Evolutionary conservation across 305 asterid genomes (phyloP).

Genomic region (Fraxinus nigra): DNA sequence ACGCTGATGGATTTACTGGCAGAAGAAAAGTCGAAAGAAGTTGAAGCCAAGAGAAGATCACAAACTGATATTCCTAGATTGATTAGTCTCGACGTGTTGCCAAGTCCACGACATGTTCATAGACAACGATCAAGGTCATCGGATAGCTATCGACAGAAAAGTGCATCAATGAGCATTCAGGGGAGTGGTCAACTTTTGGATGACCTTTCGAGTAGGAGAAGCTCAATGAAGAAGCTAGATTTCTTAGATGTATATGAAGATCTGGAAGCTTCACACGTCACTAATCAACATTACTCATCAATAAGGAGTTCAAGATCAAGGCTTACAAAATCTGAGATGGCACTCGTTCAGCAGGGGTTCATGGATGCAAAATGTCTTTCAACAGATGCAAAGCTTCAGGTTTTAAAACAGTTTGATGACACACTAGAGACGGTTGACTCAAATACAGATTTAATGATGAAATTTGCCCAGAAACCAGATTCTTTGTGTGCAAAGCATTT

Average conservation of each 20-base stretch:
- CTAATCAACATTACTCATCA: constrained; percentile 53
- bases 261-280: constrained; percentile 75
- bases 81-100: constrained; percentile 89
- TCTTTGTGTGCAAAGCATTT: constrained; percentile 45
- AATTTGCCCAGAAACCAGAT: constrained; percentile 54
- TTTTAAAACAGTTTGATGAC: constrained; percentile 48
- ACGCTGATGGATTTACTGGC: background rate
- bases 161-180: constrained; percentile 23
- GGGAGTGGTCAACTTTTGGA: constrained; percentile 33
- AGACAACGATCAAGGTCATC: constrained; percentile 48
- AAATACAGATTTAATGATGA: constrained; percentile 46
- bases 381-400: constrained; percentile 45
- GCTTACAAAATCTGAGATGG: constrained; percentile 56
- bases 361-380: constrained; percentile 49
- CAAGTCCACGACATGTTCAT: constrained; percentile 58
- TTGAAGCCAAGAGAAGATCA: constrained; percentile 53
- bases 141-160: constrained; percentile 42
- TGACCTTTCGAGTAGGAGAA: constrained; percentile 34
- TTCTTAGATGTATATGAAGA: constrained; percentile 88
- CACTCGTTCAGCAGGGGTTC: constrained; percentile 52
- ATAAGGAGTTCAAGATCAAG: constrained; percentile 56
- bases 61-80: constrained; percentile 69
- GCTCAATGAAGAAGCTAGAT: constrained; percentile 52
- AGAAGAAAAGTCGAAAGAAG: constrained; percentile 39
- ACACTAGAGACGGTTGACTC: constrained; percentile 56